Base-by-base conservation (phyloP, 176 grass and related monocot species). In the Oryza punctata region DNA sequence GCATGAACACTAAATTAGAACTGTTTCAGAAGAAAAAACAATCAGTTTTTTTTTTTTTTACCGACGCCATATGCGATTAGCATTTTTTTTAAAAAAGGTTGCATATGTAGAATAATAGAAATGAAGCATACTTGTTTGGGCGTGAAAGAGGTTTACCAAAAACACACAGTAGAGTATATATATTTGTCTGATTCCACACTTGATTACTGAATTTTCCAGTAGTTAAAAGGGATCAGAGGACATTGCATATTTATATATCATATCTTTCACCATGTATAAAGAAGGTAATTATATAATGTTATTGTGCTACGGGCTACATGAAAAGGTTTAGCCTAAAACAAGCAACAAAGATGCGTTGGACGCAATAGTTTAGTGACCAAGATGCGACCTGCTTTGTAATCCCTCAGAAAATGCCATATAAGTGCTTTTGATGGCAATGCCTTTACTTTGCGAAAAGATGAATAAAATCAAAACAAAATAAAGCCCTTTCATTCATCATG, bases 361-460 rank as follows among this genome's bases (percentile, higher is more conserved):
- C 2, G 5, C 32, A 26, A 27, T 74, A 63, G 70, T 79, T 49
- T 44, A 87, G 10, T 63, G 29, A 24, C 8, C 57, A 61, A 38
- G 72, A 81, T 78, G 83, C 32, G 11, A 37, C 8, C 32, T 78
- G 38, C 46, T 44, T 50, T 82, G 73, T 43, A 63, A 77, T 47
- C 81, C 43, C 26, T 65, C 73, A 79, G 45, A 85, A 90, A 88
- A 85, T 88, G 74, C 73, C 88, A 80, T 61, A 69, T 9, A 63
- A 90, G 70, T 90, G 85, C 91, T 90, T 90, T 93, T 21, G 33
- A 78, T 82, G 28, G 21, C 30, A 79, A 40, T 75, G 82, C 69
- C 77, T 63, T 85, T 52, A 29, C 85, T 91, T 91, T 88, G 60
- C 23, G 10, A 77, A 85, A 85, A 85, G 77, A 85, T 37, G 68